Percentiles rank a stretch among this genome's conserved stretches.
Conservation (phyloP, 495 filamentous ascomycete genomes). For the Talaromyces wortmannii region DNA sequence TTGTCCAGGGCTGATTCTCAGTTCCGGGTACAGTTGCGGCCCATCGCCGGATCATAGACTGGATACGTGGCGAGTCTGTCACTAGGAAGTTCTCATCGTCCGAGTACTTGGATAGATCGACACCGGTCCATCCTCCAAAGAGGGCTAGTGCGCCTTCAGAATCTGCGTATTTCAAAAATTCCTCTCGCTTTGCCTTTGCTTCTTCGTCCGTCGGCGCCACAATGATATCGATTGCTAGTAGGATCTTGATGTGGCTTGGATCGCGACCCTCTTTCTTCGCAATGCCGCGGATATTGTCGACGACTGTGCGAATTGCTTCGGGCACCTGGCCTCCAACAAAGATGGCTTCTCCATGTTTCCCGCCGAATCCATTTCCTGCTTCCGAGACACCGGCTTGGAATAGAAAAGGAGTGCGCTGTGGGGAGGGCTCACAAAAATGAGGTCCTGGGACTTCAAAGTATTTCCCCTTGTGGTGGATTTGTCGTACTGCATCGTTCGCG, state of each 20-base stretch:
- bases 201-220: conserved; percentile 48
- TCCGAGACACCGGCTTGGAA: conserved; percentile 50
- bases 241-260: conserved; percentile 44
- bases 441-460: conserved; percentile 51
- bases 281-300: conserved; percentile 43
- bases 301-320: conserved; percentile 28
- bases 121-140: conserved; percentile 58
- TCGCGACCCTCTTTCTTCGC: conserved; percentile 39
- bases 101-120: conserved; percentile 43
- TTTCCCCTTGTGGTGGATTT: conserved; percentile 51
- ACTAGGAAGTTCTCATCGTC: conserved; percentile 49
- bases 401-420: conserved; percentile 51
- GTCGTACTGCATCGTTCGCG: conserved; percentile 38
- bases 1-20: conserved; percentile 46
- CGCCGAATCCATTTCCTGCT: conserved; percentile 47
- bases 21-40: conserved; percentile 23
- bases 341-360: conserved; percentile 52
- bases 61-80: conserved; percentile 16
- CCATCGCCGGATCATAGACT: conserved; percentile 18
- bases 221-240: conserved; percentile 36
- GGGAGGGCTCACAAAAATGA: conserved; percentile 48
- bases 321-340: conserved; percentile 45
- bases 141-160: conserved; percentile 51
- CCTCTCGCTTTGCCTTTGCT: conserved; percentile 41
- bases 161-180: conserved; percentile 44